Percentiles rank a stretch among this genome's conserved stretches.
Evolutionary conservation across 2,329 filamentous ascomycete species (phyloP).

Genomic region (Fusarium penzigii): DNA sequence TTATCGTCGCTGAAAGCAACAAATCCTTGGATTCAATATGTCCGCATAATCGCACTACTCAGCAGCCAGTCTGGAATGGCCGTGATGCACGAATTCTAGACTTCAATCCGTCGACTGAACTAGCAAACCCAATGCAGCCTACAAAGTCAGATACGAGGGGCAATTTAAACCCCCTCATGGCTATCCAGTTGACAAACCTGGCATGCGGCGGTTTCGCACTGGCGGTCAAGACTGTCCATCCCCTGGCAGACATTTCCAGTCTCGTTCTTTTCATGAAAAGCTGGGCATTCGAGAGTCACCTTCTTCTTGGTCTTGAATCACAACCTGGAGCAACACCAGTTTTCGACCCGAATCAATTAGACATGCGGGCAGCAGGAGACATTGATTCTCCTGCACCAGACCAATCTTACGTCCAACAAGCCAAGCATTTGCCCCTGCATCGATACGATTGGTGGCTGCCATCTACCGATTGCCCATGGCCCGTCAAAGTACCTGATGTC

Average conservation of each 20-base stretch:
- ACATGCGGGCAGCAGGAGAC: slow-evolving; percentile 15
- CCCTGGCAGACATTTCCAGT: slow-evolving; percentile 24
- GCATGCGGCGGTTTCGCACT: slow-evolving; percentile 24
- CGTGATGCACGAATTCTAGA: slow-evolving; percentile 2
- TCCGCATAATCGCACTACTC: slow-evolving; percentile 1
- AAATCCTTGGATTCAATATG: slow-evolving; percentile 10
- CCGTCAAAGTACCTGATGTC: neutral
- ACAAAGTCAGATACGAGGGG: neutral
- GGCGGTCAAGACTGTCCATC: slow-evolving; percentile 20
- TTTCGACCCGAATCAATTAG: slow-evolving; percentile 18
- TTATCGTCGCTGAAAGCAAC: slow-evolving; percentile 11
- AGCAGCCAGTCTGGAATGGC: slow-evolving; percentile 14
- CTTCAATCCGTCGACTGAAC: slow-evolving; percentile 4
- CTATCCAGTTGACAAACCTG: slow-evolving; percentile 23
- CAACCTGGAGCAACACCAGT: neutral
- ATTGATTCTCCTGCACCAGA: slow-evolving; percentile 17
- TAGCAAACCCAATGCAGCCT: slow-evolving; percentile 4
- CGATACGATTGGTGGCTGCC: slow-evolving; percentile 29
- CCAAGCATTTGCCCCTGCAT: slow-evolving; percentile 18
- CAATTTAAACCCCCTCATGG: slow-evolving; percentile 5
- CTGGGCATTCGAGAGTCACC: slow-evolving; percentile 18
- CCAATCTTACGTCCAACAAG: slow-evolving; percentile 1
- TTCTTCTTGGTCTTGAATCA: neutral
- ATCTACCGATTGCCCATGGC: slow-evolving; percentile 12
- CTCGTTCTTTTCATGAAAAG: slow-evolving; percentile 22